These are phyloP conservation scores for Claviceps sp. DNA, from an alignment of 2,329 filamentous ascomycete genomes.

Conservation along the genomic window DNA sequence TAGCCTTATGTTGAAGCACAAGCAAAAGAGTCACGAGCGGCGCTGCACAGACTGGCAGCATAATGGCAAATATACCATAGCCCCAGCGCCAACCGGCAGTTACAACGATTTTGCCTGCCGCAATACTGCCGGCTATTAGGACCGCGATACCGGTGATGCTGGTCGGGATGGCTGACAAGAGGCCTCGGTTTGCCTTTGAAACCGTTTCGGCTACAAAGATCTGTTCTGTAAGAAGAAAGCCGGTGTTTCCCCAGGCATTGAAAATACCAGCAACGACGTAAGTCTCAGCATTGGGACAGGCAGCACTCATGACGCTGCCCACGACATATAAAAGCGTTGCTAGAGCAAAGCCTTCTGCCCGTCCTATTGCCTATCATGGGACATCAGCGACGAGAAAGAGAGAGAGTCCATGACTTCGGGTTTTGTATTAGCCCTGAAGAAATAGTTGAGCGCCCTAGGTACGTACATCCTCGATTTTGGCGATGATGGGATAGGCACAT, in stretches of 20 bases:
- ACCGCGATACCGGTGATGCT: constrained; percentile 19
- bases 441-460: background rate
- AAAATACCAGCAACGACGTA: constrained; percentile 45
- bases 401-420: background rate
- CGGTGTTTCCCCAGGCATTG: constrained; percentile 40
- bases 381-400: background rate
- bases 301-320: constrained; percentile 44
- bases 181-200: constrained; percentile 43
- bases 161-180: constrained; percentile 46
- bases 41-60: constrained; percentile 20
- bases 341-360: constrained; percentile 37
- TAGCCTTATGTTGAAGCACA: constrained; percentile 16
- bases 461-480: constrained; percentile 40
- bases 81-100: constrained; percentile 28
- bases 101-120: constrained; percentile 21
- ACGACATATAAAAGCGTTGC: constrained; percentile 19
- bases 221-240: constrained; percentile 21
- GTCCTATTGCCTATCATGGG: constrained; percentile 32
- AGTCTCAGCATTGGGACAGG: constrained; percentile 36
- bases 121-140: constrained; percentile 17
- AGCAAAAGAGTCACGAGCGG: constrained; percentile 20
- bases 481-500: constrained; percentile 44
- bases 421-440: background rate
- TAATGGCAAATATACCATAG: constrained; percentile 27
- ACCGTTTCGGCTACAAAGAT: constrained; percentile 51